Evolutionary conservation across 2,329 filamentous ascomycete species (phyloP), one percentile per base, ranked within the genome.

Genomic region (Tolypocladium paradoxum): DNA sequence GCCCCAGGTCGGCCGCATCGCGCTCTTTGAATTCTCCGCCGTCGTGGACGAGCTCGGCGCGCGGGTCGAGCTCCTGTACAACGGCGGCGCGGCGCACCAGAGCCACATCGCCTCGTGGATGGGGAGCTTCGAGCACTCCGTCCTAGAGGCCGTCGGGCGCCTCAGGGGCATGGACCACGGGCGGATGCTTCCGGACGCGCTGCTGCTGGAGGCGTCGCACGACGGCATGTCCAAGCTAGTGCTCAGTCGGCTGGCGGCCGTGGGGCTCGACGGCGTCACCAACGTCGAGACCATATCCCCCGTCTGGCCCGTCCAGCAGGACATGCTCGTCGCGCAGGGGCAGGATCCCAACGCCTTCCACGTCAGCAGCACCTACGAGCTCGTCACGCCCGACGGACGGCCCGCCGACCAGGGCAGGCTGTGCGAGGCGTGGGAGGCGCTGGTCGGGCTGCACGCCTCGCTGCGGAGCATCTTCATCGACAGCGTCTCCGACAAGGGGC

Each of bases 381-480:
- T 80, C 7, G 66, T 67, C 3, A 68, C 70, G 0, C 61, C 63
- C 0, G 66, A 67, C 11, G 70, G 68, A 3, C 62, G 63, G 3
- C 55, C 65, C 2, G 65, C 77, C 6, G 74, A 79, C 43, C 67
- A 70, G 9, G 64, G 68, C 0, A 69, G 69, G 11, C 68, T 80
- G 6, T 79, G 76, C 56, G 65, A 66, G 27, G 75, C 75, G 0
- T 81, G 77, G 77, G 68, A 76, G 53, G 69, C 70, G 34, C 72
- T 79, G 0, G 72, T 74, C 0, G 62, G 68, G n/a, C 68, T 68
- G 48, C 73, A 79, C 48, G 61, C 72, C 0, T 69, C 74, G 2
- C 58, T 81, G 40, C 64, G 77, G 40, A 79, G 76, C 3, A 67
- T 79, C 20, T 81, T 81, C 54, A 73, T 73, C 45, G 76, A 77